phyloP scores from a whole-genome alignment of 306 rosid genomes.

The Datisca glomerata region DNA sequence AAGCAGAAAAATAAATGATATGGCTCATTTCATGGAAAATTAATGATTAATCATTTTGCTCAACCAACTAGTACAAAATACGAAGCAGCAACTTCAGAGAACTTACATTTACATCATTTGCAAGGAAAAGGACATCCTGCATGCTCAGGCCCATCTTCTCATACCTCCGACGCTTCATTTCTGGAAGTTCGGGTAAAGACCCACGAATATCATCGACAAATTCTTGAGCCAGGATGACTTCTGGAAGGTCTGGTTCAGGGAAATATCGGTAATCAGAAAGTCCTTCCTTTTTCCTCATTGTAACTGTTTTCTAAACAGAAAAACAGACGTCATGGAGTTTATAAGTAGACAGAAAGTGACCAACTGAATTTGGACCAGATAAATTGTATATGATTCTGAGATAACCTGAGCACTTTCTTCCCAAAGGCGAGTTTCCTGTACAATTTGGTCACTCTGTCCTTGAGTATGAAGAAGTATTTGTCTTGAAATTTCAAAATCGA shows the following conservation, averaged over 20 bases:
- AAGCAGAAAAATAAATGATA: too few relatives aligned
- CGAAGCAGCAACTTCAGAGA: slow-evolving; percentile 3
- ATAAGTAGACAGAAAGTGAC: slow-evolving; percentile 19
- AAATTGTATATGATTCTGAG: slow-evolving; percentile 12
- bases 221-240: slow-evolving; percentile 55
- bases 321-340: slow-evolving; percentile 17
- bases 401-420: slow-evolving; percentile 89
- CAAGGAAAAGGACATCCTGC: slow-evolving; percentile 90
- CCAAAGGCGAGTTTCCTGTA: slow-evolving; percentile 91
- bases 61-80: too few relatives aligned
- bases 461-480: slow-evolving; percentile 64
- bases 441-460: slow-evolving; percentile 66
- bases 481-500: slow-evolving; percentile 90
- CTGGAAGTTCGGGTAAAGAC: slow-evolving; percentile 93
- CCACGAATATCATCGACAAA: slow-evolving; percentile 46
- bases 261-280: slow-evolving; percentile 95
- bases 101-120: slow-evolving; percentile 74
- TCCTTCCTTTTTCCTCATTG: slow-evolving; percentile 99
- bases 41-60: too few relatives aligned
- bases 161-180: slow-evolving; percentile 73
- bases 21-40: too few relatives aligned
- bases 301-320: slow-evolving; percentile 53
- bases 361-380: slow-evolving; percentile 7
- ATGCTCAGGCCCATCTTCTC: slow-evolving; percentile 80
- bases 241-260: slow-evolving; percentile 96